Evolutionary conservation across 1,139 yeast genomes (phyloP).

Genomic region (Debaryomycetaceae sp.): DNA sequence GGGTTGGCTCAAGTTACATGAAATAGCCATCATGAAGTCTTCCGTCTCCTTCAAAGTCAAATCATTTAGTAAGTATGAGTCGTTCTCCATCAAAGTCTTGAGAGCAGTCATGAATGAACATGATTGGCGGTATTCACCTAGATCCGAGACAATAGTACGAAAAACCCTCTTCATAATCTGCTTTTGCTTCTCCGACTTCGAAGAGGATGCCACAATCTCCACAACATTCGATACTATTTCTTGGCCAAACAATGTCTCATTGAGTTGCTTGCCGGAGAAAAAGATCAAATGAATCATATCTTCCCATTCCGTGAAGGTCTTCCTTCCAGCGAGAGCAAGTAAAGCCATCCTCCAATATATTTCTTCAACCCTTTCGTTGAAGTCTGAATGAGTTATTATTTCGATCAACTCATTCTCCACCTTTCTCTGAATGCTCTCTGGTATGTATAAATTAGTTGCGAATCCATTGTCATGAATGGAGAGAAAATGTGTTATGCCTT

Average conservation of each 20-base stretch:
- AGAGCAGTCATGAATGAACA: background rate
- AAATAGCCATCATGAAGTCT: background rate
- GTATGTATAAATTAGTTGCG: background rate
- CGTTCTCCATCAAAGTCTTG: background rate
- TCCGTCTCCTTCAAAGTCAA: background rate
- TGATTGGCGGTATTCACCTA: background rate
- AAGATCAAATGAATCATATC: background rate
- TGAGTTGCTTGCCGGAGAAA: background rate
- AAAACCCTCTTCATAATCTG: background rate
- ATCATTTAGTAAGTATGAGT: background rate
- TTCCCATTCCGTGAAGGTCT: background rate
- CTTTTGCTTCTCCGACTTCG: background rate
- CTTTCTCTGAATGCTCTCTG: background rate
- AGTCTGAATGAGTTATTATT: slow-evolving; percentile 9
- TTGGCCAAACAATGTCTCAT: background rate
- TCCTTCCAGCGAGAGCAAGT: slow-evolving; percentile 11
- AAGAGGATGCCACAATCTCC: background rate
- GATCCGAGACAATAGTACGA: background rate
- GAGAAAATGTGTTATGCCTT: background rate
- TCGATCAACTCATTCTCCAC: background rate
- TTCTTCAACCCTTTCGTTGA: slow-evolving; percentile 22
- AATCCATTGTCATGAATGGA: background rate
- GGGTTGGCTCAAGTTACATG: slow-evolving; percentile 41
- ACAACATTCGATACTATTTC: background rate
- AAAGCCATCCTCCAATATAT: slow-evolving; percentile 39